phyloP scores from a whole-genome alignment of 345 rosid genomes.

The Syzygium aqueum region DNA sequence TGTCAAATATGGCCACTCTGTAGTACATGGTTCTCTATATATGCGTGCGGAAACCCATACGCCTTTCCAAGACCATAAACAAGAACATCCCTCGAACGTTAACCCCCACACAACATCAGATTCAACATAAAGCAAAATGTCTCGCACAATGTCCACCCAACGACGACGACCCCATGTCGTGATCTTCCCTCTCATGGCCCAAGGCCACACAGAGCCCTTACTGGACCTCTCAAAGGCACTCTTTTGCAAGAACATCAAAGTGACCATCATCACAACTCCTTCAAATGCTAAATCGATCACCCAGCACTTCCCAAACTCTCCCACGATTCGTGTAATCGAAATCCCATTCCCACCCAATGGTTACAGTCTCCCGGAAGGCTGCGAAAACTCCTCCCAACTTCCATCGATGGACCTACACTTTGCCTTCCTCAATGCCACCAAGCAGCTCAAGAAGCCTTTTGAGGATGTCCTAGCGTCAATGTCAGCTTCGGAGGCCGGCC shows the following conservation, averaged over 20 bases:
- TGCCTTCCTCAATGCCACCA: constrained; percentile 11
- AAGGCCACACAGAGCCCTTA: constrained; percentile 23
- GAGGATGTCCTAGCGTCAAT: constrained; percentile 6
- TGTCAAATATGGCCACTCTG: not conserved
- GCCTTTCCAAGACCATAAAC: not conserved
- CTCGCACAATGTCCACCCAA: not conserved
- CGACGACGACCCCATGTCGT: constrained; percentile 4
- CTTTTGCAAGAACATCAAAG: constrained; percentile 3
- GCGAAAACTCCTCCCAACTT: constrained; percentile 15
- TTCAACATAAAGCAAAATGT: not conserved
- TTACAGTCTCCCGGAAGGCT: constrained; percentile 3
- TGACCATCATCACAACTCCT: constrained; percentile 24
- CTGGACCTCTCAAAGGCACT: constrained; percentile 20
- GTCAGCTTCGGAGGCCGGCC: not conserved
- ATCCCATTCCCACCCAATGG: not conserved
- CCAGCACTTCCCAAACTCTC: not conserved
- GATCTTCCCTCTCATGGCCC: constrained; percentile 30
- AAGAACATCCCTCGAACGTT: not conserved
- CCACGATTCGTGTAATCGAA: not conserved
- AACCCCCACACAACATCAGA: not conserved
- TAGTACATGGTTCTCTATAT: not conserved
- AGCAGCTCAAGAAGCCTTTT: constrained; percentile 9
- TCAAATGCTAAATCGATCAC: constrained; percentile 9
- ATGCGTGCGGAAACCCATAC: not conserved
- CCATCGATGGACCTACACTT: constrained; percentile 6